Percentiles rank a stretch among this genome's conserved stretches.
Evolutionary conservation across 139 green algal genomes (phyloP).

Genomic region (Chlorella ohadii): DNA sequence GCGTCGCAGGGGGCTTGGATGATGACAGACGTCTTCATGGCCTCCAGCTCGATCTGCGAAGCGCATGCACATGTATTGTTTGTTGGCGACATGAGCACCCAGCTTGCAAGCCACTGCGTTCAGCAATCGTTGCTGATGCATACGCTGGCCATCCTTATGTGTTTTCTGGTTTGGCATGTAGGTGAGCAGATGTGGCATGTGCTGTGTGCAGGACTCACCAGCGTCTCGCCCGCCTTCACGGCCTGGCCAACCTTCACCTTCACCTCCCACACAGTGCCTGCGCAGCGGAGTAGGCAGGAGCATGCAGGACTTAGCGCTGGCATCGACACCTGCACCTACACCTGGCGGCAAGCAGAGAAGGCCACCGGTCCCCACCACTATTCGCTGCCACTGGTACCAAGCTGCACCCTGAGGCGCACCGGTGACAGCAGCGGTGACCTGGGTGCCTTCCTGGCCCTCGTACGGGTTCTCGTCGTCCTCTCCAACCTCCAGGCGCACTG

Average conservation of each 20-base stretch:
- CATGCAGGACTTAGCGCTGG: background rate
- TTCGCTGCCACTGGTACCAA: no score
- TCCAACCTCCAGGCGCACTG: background rate
- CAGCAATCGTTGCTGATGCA: no score
- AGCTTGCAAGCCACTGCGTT: no score
- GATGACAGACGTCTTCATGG: slow-evolving; percentile 86
- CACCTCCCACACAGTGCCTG: slow-evolving; percentile 54
- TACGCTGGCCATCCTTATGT: no score
- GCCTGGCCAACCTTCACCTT: slow-evolving; percentile 38
- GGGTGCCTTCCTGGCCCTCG: slow-evolving; percentile 23
- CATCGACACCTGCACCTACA: no score
- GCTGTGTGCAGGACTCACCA: slow-evolving; percentile 39
- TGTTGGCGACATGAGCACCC: no score
- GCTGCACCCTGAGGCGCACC: background rate
- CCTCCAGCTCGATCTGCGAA: slow-evolving; percentile 70
- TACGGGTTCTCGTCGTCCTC: slow-evolving; percentile 35
- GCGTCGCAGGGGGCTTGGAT: slow-evolving; percentile 39
- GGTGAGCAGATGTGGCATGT: no score
- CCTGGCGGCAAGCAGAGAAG: no score
- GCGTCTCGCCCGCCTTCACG: slow-evolving; percentile 49
- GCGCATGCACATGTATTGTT: background rate
- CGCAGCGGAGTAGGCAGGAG: no score
- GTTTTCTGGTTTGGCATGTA: no score
- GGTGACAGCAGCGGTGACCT: slow-evolving; percentile 34
- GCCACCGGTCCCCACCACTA: no score